phyloP scores from a whole-genome alignment of 2,329 filamentous ascomycete species.

The Hypomyces perniciosus region DNA sequence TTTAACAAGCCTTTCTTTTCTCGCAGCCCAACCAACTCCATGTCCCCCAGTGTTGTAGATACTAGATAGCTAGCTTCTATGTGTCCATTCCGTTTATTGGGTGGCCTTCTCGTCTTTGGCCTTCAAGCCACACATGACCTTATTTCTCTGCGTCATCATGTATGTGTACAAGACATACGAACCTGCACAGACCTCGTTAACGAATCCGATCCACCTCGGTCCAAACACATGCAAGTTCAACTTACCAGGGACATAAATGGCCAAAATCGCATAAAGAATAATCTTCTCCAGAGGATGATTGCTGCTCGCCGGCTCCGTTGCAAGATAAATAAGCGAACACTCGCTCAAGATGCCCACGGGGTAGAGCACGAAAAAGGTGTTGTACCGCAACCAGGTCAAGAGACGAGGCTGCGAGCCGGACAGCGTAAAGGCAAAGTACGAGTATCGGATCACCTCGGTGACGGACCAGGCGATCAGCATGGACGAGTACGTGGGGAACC shows the following conservation, averaged over 20 bases:
- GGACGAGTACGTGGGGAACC: constrained; percentile 58
- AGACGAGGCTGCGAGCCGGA: constrained; percentile 53
- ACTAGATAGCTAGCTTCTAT: no score
- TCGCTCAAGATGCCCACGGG: constrained; percentile 88
- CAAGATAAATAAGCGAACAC: constrained; percentile 69
- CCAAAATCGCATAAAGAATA: constrained; percentile 58
- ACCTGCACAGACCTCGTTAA: constrained; percentile 36
- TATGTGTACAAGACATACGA: constrained; percentile 83
- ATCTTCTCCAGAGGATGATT: constrained; percentile 47
- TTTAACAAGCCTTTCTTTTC: no score
- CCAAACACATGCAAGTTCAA: constrained; percentile 13
- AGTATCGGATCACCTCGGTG: constrained; percentile 91
- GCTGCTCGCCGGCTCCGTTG: constrained; percentile 52
- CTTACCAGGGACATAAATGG: constrained; percentile 75
- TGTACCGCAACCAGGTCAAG: constrained; percentile 81
- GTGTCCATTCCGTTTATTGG: constrained; percentile 22
- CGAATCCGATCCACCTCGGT: background rate
- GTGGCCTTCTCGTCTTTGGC: constrained; percentile 37
- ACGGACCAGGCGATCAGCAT: constrained; percentile 85
- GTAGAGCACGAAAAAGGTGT: constrained; percentile 89
- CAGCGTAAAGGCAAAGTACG: constrained; percentile 77
- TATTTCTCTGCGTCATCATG: constrained; percentile 87
- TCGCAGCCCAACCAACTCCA: background rate
- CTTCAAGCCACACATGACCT: constrained; percentile 64
- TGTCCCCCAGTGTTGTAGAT: no score